Evolutionary conservation across 129 eudicot genomes (phyloP).

Genomic region (Oenanthe sinensis): DNA sequence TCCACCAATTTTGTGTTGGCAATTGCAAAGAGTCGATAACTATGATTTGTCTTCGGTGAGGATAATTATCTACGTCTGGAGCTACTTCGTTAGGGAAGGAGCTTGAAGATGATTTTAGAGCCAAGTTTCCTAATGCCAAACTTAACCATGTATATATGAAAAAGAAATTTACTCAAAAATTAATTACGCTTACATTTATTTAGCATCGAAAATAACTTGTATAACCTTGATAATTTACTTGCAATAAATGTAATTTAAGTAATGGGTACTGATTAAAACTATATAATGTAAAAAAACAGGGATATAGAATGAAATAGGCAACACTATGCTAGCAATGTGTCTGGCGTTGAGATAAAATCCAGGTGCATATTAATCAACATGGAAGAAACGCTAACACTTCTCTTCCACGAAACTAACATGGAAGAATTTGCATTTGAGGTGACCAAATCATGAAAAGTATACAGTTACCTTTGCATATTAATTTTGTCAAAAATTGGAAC

Average conservation of each 20-base stretch:
- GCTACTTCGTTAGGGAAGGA: constrained; percentile 96
- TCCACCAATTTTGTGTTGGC: constrained; percentile 90
- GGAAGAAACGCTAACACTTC: constrained; percentile 72
- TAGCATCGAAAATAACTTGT: neutral
- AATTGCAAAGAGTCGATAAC: constrained; percentile 60
- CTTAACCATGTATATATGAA: constrained; percentile 84
- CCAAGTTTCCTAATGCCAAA: constrained; percentile 72
- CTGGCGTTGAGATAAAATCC: constrained; percentile 88
- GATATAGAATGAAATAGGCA: constrained; percentile 97
- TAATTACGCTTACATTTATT: too few species aligned
- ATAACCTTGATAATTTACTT: neutral
- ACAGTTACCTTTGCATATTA: neutral
- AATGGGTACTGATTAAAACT: neutral
- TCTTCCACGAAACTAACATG: constrained; percentile 54
- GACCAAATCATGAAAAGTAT: constrained; percentile 93
- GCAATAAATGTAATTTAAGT: neutral
- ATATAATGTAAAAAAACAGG: constrained; percentile 26
- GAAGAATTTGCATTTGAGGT: constrained; percentile 90
- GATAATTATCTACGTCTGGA: constrained; percentile 77
- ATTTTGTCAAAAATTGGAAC: neutral
- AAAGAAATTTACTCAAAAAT: neutral
- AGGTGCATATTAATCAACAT: constrained; percentile 82
- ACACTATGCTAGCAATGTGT: constrained; percentile 90
- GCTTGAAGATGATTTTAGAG: constrained; percentile 72
- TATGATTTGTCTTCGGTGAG: constrained; percentile 66